Base-by-base conservation (phyloP, 768 basidiomycete species). In the Suillus discolor region DNA sequence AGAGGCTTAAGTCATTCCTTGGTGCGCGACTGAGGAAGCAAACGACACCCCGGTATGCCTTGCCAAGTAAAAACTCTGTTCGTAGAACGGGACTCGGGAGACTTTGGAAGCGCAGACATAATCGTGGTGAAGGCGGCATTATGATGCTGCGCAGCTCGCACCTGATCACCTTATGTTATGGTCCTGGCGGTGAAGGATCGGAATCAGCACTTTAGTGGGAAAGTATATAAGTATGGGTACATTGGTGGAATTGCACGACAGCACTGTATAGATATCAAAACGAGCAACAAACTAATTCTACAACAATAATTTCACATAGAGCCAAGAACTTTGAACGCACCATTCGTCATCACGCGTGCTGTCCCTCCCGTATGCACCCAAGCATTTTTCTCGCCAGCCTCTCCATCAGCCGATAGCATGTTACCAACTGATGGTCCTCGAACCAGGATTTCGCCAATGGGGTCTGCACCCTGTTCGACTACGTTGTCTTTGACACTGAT, bases 361-460 rank as follows among this genome's bases (percentile, higher is more conserved):
- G 73, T 70, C 16, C 78, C 78, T 3, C 80, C 83, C 1, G 81
- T 83, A 57, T 73, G 69, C 11, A 84, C 75, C 87, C 87, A 88
- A 44, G 77, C 79, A 64, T 83, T 79, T 25, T 75, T 73, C 6
- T 75, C 78, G 20, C 75, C 74, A 18, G 68, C 75, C 49, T 74
- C 74, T 28, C 70, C 70, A 18, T 73, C 75, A 8, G 80, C 82
- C 66, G 77, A 80, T 15, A 89, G 71, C 23, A 82, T 71, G 66
- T 80, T 83, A 18, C 90, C 90, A 23, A 96, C 85, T 1, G 89
- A 81, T 3, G 94, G 93, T 4, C 94, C 94, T 11, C 91, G 82
- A 15, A 93, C 82, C 42, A 84, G 64, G 54, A 94, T 76, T 31
- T 74, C 72, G 1, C 93, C 93, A 8, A 72, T 76, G 2, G 92